Percentiles rank a stretch among this genome's conserved stretches.
Conservation (phyloP, 306 rosid species). For the Vigna reflexopilosa region DNA sequence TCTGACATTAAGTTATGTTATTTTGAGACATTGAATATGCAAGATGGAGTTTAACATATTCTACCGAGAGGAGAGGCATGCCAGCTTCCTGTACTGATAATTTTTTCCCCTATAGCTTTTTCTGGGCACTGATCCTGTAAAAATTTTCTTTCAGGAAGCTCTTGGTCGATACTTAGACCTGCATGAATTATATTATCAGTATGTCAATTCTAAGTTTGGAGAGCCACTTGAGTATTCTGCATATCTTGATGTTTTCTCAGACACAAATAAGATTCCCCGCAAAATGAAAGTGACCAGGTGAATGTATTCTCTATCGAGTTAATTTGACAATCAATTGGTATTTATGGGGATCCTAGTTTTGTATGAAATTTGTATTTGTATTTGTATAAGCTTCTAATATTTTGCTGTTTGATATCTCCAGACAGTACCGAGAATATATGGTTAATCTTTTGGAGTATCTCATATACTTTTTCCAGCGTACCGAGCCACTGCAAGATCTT, state of each 20-base stretch:
- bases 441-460: slow-evolving; percentile 79
- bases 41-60: slow-evolving; percentile 26
- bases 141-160: slow-evolving; percentile 74
- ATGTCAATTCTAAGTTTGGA: slow-evolving; percentile 90
- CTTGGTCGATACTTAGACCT: slow-evolving; percentile 85
- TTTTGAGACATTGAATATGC: slow-evolving; percentile 20
- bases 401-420: slow-evolving; percentile 49
- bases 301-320: background rate
- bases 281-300: slow-evolving; percentile 77
- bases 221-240: slow-evolving; percentile 92
- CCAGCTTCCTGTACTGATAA: background rate
- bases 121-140: slow-evolving; percentile 41
- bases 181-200: slow-evolving; percentile 82
- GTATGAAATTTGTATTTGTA: background rate
- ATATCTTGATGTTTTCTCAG: slow-evolving; percentile 82
- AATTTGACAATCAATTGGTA: background rate
- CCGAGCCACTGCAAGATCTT: slow-evolving; percentile 96
- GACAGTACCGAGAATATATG: slow-evolving; percentile 84
- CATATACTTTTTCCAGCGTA: slow-evolving; percentile 81
- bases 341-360: background rate
- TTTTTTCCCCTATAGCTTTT: slow-evolving; percentile 36
- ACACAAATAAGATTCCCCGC: slow-evolving; percentile 71
- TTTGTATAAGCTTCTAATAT: slow-evolving; percentile 8
- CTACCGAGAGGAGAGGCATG: slow-evolving; percentile 16
- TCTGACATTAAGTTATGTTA: background rate